phyloP scores from a whole-genome alignment of 768 basidiomycete species.

The Terana coerulea region DNA sequence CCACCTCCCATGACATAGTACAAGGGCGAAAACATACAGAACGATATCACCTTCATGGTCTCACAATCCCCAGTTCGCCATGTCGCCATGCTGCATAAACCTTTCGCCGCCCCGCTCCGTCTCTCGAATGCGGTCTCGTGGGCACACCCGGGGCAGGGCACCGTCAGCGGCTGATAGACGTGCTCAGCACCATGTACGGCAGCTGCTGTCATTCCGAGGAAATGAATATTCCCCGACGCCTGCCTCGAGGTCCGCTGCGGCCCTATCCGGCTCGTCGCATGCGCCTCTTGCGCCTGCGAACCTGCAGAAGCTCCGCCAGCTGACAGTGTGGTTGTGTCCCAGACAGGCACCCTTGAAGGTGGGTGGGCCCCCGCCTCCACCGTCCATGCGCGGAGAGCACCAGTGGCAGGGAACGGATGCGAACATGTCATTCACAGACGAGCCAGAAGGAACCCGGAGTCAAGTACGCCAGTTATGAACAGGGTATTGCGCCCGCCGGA shows the following conservation, averaged over 20 bases:
- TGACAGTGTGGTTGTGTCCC: too few relatives aligned
- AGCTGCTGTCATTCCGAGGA: neutral
- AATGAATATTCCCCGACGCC: neutral
- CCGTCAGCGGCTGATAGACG: conserved; percentile 1
- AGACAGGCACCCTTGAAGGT: too few relatives aligned
- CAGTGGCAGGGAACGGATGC: neutral
- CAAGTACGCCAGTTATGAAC: too few relatives aligned
- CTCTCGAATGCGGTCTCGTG: neutral
- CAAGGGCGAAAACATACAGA: neutral
- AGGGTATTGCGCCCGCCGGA: too few relatives aligned
- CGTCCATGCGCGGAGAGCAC: too few relatives aligned
- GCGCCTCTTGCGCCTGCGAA: neutral
- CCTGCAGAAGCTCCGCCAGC: neutral
- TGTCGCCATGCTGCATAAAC: conserved; percentile 8
- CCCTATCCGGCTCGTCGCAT: neutral
- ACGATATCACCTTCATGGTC: too few relatives aligned
- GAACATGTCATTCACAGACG: too few relatives aligned
- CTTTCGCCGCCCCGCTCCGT: conserved; percentile 1
- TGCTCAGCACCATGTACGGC: conserved; percentile 2
- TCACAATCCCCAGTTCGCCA: neutral
- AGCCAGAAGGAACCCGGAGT: too few relatives aligned
- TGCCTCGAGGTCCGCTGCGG: neutral
- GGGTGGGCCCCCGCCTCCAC: neutral
- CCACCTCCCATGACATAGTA: conserved; percentile 2
- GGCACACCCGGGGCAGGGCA: neutral